Base-by-base conservation (phyloP, 768 basidiomycete species). In the Boletus subcaerulescens region DNA sequence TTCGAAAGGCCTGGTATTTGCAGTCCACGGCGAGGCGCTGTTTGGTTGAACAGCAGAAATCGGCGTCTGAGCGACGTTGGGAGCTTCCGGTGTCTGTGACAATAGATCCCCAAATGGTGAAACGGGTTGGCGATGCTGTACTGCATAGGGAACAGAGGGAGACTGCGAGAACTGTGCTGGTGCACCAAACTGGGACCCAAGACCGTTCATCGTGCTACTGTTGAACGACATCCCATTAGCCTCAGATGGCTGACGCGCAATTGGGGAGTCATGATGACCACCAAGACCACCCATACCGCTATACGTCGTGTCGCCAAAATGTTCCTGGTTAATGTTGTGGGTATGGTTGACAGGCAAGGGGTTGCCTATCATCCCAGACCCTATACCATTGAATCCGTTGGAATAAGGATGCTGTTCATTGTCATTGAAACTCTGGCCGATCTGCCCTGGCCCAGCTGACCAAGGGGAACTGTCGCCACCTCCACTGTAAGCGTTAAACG, bases 401-500 rank as follows among this genome's bases (percentile, higher is more conserved):
- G 69, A 40, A 50, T 69, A 65, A 50, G 61, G 57, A 45, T 55
- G 59, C 2, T 53, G 63, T 36, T 72, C 67, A 47, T 46, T 48
- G 43, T 60, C 58, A 32, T 48, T 57, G 22, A 66, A 62, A 42
- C 55, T 53, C 20, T 65, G 71, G 15, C 35, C 52, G 26, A 56
- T 49, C 41, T 60, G 63, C 22, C 61, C 60, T 42, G 67, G 55
- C 14, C 71, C 65, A 43, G 67, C 54, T 53, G 66, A 73, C 77
- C 76, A 77, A 26, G 67, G 69, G 5, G 65, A 67, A 60, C 5
- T 26, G 32, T 65, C 55, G 14, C 70, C 68, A 48, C 64, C 67
- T 44, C 68, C 65, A 48, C 58, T 67, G 53, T 76, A 77, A 33
- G 59, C 53, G 24, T 72, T 73, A 58, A 74, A 74, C 15, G 71